Evolutionary conservation across 2,329 filamentous ascomycete genomes (phyloP), one percentile per base, ranked within the genome.

Genomic region (Monilinia aucupariae): DNA sequence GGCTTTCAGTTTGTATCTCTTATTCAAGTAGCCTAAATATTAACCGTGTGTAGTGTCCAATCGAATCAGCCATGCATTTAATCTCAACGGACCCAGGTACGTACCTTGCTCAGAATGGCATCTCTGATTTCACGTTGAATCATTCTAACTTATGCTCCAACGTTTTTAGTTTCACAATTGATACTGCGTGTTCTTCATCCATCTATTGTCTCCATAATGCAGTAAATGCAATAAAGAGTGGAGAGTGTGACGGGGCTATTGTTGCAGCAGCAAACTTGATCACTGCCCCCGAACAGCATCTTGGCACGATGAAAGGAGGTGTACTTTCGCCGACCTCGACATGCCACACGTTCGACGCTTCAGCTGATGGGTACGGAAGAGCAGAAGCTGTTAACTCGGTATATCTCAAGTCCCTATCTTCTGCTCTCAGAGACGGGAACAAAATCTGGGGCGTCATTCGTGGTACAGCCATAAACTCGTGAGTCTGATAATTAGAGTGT

Each of bases 361-460:
- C 78, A 1, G 86, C 84, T 30, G 81, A 85, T 64, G 86, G 86
- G 0, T 89, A 88, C 68, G 85, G 81, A 0, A 77, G 85, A 53
- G 85, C 84, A 0, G 86, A 89, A 67, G 86, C 84, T 1, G 76
- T 84, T 32, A 83, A 79, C 0, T 78, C 82, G 10, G 71, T 89
- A 1, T 70, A 87, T 10, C 69, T 89, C 51, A 88, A 88, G 72
- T 78, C 78, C 1, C 74, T 88, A 0, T 74, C 76, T 10, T 80
- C 85, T 70, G 86, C 86, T 0, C 67, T 88, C 8, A 74, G 75
- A 12, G 81, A 84, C 66, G 81, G 82, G n/a, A 84, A 53, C 37
- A 32, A 20, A 10, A 53, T 85, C 61, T 39, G 37, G 37, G 80
- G 78, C 7, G 76, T 85, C 22, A 81, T 86, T 62, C 78, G 82